Conservation (phyloP, 2,329 filamentous ascomycete species). For the Phialocephala sp. region DNA sequence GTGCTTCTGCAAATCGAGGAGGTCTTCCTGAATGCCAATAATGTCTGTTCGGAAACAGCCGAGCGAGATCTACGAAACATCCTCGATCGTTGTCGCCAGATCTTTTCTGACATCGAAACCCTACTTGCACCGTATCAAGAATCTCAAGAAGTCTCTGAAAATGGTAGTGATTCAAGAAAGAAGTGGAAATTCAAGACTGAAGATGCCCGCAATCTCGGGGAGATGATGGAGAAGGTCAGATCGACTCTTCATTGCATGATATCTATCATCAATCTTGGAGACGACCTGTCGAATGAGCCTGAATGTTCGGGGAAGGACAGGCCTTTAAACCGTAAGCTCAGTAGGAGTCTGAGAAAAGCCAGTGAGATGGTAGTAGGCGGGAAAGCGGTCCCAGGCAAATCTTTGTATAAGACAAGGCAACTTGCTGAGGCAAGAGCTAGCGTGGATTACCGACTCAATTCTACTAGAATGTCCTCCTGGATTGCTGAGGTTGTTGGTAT, state of each 20-base stretch:
- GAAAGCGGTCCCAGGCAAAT: neutral
- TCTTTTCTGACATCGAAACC: neutral
- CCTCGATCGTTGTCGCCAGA: neutral
- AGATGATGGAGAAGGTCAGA: neutral
- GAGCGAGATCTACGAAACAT: neutral
- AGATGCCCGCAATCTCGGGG: neutral
- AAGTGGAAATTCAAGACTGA: neutral
- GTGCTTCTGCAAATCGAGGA: neutral
- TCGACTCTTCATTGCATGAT: constrained; percentile 1
- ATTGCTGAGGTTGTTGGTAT: neutral
- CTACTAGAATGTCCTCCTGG: neutral
- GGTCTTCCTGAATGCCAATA: neutral
- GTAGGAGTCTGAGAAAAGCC: neutral
- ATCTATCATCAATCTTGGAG: neutral
- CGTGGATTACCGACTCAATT: neutral
- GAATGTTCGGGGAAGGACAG: neutral
- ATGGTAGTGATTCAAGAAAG: no score
- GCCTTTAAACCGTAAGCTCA: neutral
- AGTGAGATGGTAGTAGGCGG: neutral
- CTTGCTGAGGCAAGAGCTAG: neutral
- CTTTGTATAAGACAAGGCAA: neutral
- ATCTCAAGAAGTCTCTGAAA: neutral
- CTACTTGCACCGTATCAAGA: neutral
- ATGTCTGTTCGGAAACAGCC: neutral
- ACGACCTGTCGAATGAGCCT: neutral